These are phyloP conservation scores for Phyllosticta paracitricarpa DNA, from an alignment of 2,329 filamentous ascomycete genomes.

Conservation along the genomic window DNA sequence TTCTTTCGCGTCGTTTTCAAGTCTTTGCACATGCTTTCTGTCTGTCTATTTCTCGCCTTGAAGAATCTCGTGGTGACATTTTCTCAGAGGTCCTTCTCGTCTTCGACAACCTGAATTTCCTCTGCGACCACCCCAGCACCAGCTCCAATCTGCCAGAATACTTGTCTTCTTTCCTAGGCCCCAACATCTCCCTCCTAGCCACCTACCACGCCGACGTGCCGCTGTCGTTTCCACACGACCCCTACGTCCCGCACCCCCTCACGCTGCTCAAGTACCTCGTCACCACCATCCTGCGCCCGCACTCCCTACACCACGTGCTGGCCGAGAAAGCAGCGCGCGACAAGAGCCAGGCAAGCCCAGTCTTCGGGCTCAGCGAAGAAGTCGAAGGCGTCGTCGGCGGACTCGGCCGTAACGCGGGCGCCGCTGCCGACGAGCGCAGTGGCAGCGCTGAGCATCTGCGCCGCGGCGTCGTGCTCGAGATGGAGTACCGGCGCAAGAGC, in stretches of 20 bases:
- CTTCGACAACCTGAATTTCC: constrained; percentile 67
- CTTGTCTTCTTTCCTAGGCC: constrained; percentile 58
- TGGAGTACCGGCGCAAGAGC: constrained; percentile 78
- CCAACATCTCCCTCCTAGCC: constrained; percentile 61
- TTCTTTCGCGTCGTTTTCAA: background rate
- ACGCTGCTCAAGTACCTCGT: constrained; percentile 71
- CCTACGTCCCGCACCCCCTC: constrained; percentile 43
- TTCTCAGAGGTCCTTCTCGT: constrained; percentile 61
- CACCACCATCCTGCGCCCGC: constrained; percentile 71
- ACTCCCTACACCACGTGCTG: constrained; percentile 64
- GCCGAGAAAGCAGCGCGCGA: constrained; percentile 65
- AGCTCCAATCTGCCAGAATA: constrained; percentile 49
- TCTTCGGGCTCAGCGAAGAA: constrained; percentile 68
- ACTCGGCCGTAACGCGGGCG: constrained; percentile 40
- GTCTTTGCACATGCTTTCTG: background rate
- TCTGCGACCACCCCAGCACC: constrained; percentile 46
- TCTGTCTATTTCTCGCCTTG: background rate
- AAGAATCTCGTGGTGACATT: background rate
- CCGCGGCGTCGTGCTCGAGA: constrained; percentile 62
- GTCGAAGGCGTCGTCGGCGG: constrained; percentile 71
- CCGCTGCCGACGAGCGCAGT: background rate
- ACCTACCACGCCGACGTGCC: constrained; percentile 79
- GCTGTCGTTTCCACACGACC: constrained; percentile 26
- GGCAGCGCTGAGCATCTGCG: background rate
- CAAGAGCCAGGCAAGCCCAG: constrained; percentile 63